Evolutionary conservation across 106 monocot genomes (phyloP).

Genomic region (Phalaenopsis aphrodite): DNA sequence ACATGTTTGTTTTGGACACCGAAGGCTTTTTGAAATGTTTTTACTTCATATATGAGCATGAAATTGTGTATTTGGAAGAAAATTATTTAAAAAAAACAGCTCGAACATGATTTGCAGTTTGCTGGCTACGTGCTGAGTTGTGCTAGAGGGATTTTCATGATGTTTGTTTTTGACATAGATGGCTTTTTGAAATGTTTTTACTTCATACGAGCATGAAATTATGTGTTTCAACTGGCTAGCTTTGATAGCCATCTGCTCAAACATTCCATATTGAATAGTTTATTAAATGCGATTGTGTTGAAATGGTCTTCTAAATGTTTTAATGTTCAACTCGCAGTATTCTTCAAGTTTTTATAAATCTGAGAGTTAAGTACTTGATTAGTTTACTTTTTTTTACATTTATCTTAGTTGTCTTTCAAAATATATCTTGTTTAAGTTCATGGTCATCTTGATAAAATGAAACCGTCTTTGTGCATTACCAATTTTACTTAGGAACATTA

Average conservation of each 20-base stretch:
- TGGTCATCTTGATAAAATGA: not conserved
- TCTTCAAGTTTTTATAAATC: not conserved
- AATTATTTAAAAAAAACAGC: too few species aligned
- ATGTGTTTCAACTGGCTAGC: too few species aligned
- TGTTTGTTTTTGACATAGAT: too few species aligned
- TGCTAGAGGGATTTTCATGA: too few species aligned
- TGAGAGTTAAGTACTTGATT: not conserved
- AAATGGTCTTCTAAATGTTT: not conserved
- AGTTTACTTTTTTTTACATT: not conserved
- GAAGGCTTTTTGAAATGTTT: too few species aligned
- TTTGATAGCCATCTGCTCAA: not conserved
- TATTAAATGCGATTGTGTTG: not conserved
- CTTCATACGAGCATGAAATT: too few species aligned
- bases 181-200: too few species aligned
- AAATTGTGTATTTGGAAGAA: too few species aligned
- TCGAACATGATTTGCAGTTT: too few species aligned
- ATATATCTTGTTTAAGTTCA: conserved; percentile 7
- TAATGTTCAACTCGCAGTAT: not conserved
- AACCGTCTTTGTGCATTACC: not conserved
- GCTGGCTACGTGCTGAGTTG: too few species aligned
- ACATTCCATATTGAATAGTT: not conserved
- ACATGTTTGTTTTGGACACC: too few species aligned
- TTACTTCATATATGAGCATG: too few species aligned
- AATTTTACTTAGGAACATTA: conserved; percentile 35
- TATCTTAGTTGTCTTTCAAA: not conserved